These are phyloP conservation scores for Aspergillus cavernicola DNA, from an alignment of 495 filamentous ascomycete species.

Conservation along the genomic window DNA sequence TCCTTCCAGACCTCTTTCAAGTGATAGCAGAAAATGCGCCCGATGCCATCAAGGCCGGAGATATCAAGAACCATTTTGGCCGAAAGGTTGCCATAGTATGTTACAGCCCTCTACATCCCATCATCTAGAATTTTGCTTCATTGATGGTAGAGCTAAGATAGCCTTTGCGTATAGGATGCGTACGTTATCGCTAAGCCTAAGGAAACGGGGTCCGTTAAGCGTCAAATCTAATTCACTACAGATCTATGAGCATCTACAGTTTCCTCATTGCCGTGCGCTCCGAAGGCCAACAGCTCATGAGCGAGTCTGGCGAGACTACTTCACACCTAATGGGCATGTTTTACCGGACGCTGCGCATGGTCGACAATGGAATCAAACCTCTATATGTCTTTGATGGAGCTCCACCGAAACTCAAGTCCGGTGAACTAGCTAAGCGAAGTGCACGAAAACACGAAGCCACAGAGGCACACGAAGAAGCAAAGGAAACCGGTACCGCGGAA, in stretches of 20 bases:
- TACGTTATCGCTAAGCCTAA: constrained; percentile 41
- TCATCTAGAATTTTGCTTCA: background rate
- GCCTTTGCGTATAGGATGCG: constrained; percentile 64
- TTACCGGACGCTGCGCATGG: constrained; percentile 95
- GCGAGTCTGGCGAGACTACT: constrained; percentile 89
- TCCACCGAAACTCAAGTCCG: constrained; percentile 94
- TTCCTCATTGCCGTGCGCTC: constrained; percentile 97
- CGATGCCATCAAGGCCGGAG: constrained; percentile 89
- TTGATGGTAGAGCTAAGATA: constrained; percentile 15
- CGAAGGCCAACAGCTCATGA: constrained; percentile 92
- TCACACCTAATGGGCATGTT: constrained; percentile 99
- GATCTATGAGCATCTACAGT: constrained; percentile 98
- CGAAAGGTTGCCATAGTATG: constrained; percentile 94
- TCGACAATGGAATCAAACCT: constrained; percentile 98
- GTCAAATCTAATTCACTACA: constrained; percentile 33
- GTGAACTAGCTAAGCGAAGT: constrained; percentile 89
- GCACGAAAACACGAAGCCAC: constrained; percentile 86
- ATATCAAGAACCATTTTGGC: constrained; percentile 98
- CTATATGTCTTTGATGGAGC: constrained; percentile 97
- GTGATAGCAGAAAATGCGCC: constrained; percentile 90
- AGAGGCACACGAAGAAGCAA: constrained; percentile 88
- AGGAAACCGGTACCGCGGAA: constrained; percentile 94
- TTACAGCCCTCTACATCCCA: constrained; percentile 9
- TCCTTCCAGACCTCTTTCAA: constrained; percentile 61
- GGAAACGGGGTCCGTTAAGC: background rate